phyloP scores from a whole-genome alignment of 805 yeast genomes.

The Ogataea chonburiensis region DNA sequence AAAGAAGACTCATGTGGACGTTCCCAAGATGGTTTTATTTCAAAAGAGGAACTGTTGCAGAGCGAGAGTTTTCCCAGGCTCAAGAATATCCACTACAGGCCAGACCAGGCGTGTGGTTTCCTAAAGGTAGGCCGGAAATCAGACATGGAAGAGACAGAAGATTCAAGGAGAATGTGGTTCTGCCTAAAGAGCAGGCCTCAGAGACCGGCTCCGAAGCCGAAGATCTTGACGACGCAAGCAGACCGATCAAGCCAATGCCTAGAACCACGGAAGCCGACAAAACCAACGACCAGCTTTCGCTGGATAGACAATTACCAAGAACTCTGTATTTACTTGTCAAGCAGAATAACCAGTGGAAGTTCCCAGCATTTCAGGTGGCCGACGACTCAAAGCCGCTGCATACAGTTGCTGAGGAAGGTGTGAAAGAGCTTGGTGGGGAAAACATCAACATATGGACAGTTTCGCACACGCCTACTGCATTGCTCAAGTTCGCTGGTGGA shows the following conservation, averaged over 20 bases:
- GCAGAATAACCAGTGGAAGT: conserved; percentile 55
- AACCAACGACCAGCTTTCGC: conserved; percentile 55
- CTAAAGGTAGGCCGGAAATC: conserved; percentile 82
- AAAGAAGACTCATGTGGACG: conserved; percentile 94
- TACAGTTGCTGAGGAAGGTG: conserved; percentile 69
- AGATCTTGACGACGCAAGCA: conserved; percentile 54
- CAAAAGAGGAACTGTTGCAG: conserved; percentile 85
- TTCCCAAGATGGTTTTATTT: conserved; percentile 92
- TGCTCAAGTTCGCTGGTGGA: conserved; percentile 43
- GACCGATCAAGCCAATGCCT: conserved; percentile 68
- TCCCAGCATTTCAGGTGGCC: conserved; percentile 66
- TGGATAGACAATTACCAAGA: conserved; percentile 77
- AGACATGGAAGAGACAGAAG: conserved; percentile 88
- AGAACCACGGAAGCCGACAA: conserved; percentile 78
- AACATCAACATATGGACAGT: conserved; percentile 84
- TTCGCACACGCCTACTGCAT: conserved; percentile 84
- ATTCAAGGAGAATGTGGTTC: conserved; percentile 68
- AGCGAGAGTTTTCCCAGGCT: conserved; percentile 70
- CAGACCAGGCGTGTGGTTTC: conserved; percentile 74
- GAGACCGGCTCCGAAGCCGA: conserved; percentile 23
- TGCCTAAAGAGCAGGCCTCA: conserved; percentile 52
- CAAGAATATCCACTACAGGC: conserved; percentile 74
- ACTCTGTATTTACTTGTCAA: conserved; percentile 76
- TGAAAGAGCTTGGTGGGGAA: conserved; percentile 70
- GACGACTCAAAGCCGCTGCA: conserved; percentile 58